Percentiles rank a stretch among this genome's conserved stretches.
These are phyloP conservation scores for Pseudogymnoascus sp. DNA, from an alignment of 2,329 filamentous ascomycete species.

Conservation along the genomic window DNA sequence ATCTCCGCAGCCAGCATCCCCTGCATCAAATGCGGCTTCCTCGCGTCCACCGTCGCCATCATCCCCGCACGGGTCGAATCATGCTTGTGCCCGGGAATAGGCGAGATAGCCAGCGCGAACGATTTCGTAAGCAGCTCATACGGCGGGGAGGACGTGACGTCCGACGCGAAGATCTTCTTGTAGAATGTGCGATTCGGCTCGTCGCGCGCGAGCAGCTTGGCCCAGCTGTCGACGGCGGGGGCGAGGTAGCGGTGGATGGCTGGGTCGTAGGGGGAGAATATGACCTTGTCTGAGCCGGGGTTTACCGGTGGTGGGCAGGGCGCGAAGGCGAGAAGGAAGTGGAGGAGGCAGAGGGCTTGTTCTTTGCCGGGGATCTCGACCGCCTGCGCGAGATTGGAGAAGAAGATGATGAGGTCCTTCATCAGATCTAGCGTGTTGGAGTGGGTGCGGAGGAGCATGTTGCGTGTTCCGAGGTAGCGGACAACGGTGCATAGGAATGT, in stretches of 20 bases:
- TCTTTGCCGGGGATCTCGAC: conserved; percentile 79
- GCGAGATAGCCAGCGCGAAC: conserved; percentile 79
- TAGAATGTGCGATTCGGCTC: conserved; percentile 87
- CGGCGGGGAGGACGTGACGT: conserved; percentile 55
- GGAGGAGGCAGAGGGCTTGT: conserved; percentile 76
- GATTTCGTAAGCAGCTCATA: conserved; percentile 78
- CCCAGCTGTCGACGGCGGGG: conserved; percentile 79
- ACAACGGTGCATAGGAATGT: conserved; percentile 80
- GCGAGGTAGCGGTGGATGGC: conserved; percentile 79
- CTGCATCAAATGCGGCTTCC: conserved; percentile 88
- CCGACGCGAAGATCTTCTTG: conserved; percentile 70
- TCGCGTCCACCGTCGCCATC: conserved; percentile 65
- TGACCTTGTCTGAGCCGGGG: conserved; percentile 49
- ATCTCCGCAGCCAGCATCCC: conserved; percentile 87
- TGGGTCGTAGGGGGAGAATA: conserved; percentile 77
- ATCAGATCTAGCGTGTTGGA: conserved; percentile 90
- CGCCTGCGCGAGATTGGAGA: conserved; percentile 79
- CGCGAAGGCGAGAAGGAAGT: conserved; percentile 86
- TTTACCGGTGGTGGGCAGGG: conserved; percentile 64
- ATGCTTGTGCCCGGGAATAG: conserved; percentile 62
- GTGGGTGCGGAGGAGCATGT: conserved; percentile 74
- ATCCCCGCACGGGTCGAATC: conserved; percentile 50
- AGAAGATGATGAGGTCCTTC: conserved; percentile 84
- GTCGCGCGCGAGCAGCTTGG: conserved; percentile 85
- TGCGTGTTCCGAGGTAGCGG: conserved; percentile 79